These are phyloP conservation scores for Penicillium canariense DNA, from an alignment of 495 filamentous ascomycete species.

Conservation along the genomic window DNA sequence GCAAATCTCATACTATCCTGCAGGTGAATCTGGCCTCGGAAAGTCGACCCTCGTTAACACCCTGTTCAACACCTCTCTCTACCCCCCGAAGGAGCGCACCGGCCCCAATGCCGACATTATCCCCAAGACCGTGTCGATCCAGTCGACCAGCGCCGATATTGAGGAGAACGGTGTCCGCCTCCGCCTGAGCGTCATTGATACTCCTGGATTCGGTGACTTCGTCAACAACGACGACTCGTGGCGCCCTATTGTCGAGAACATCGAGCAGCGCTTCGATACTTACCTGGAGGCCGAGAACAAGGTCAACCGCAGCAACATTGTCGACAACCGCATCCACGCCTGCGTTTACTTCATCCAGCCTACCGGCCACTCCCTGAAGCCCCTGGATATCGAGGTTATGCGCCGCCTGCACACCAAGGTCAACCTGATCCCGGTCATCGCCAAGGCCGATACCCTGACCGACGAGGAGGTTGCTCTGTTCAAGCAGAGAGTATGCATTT, in stretches of 20 bases:
- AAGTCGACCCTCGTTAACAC: constrained; percentile 99
- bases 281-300: constrained; percentile 99
- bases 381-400: constrained; percentile 98
- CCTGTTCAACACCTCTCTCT: constrained; percentile 98
- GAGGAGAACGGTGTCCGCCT: constrained; percentile 98
- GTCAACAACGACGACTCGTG: constrained; percentile 99
- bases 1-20: background rate
- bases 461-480: constrained; percentile 92
- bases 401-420: constrained; percentile 98
- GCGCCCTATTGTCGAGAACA: constrained; percentile 98
- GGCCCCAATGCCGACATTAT: constrained; percentile 95
- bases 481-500: constrained; percentile 80
- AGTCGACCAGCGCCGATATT: constrained; percentile 97
- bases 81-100: constrained; percentile 97
- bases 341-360: constrained; percentile 99
- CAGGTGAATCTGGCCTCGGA: constrained; percentile 98
- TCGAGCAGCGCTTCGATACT: constrained; percentile 96
- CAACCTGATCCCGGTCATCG: constrained; percentile 98
- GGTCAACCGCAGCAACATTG: constrained; percentile 99
- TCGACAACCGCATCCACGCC: constrained; percentile 97
- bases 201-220: constrained; percentile 97
- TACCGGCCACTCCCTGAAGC: constrained; percentile 98
- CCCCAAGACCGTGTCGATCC: constrained; percentile 97
- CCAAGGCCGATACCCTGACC: constrained; percentile 96
- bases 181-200: constrained; percentile 95